These are phyloP conservation scores for Cladobotryum mycophilum DNA, from an alignment of 2,329 filamentous ascomycete species.

Conservation along the genomic window DNA sequence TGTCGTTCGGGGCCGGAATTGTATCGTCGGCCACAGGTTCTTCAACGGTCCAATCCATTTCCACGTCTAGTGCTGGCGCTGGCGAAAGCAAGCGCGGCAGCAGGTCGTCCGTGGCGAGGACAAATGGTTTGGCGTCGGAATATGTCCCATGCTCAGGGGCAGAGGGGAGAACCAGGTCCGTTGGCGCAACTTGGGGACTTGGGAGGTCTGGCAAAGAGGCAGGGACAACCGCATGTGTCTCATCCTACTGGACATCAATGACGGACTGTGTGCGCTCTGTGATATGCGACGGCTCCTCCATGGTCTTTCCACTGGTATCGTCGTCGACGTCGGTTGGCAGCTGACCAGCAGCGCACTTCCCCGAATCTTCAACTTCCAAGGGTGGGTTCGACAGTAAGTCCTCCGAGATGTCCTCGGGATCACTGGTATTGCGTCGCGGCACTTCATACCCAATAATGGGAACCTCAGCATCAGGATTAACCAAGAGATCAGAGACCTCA, in stretches of 20 bases:
- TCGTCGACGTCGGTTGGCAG: not conserved
- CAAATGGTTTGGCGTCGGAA: too few species aligned
- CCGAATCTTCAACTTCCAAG: constrained; percentile 6
- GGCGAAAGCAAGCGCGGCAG: too few species aligned
- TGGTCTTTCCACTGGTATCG: constrained; percentile 4
- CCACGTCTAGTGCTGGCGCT: too few species aligned
- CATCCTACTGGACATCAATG: constrained; percentile 11
- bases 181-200: not conserved
- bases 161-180: too few species aligned
- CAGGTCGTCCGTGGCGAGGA: too few species aligned
- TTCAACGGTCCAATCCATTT: too few species aligned
- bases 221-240: not conserved
- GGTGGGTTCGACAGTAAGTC: not conserved
- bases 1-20: too few species aligned
- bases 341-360: constrained; percentile 5
- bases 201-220: constrained; percentile 3
- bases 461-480: not conserved
- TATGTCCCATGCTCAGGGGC: too few species aligned
- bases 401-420: not conserved
- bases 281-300: constrained; percentile 4
- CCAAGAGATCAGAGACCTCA: not conserved
- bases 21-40: too few species aligned
- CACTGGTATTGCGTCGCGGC: not conserved
- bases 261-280: not conserved
- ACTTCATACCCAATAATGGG: not conserved